Conservation (phyloP, 2,329 filamentous ascomycete genomes). For the Penicillium paneum region DNA sequence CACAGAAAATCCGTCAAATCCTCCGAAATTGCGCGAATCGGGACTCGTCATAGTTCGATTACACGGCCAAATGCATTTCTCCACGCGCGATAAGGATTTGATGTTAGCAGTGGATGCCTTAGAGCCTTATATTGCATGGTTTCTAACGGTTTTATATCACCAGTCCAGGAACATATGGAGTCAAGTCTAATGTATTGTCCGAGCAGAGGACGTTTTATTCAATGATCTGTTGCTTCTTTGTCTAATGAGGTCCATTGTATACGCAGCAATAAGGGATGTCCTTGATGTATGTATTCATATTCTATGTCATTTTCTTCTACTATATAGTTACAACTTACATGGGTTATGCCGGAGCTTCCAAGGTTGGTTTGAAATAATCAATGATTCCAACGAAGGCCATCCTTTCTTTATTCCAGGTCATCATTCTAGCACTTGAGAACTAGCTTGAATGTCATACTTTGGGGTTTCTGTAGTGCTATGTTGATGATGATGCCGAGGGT, state of each 20-base stretch:
- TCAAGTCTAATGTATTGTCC: too few relatives aligned
- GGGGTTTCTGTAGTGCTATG: background rate
- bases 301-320: too few relatives aligned
- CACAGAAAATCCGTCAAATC: background rate
- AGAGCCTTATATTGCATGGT: background rate
- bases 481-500: background rate
- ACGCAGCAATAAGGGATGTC: background rate
- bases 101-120: background rate
- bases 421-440: background rate
- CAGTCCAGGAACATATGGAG: too few relatives aligned
- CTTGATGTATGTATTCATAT: too few relatives aligned
- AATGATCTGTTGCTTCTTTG: too few relatives aligned
- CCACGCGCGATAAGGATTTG: constrained; percentile 1
- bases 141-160: too few relatives aligned
- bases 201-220: too few relatives aligned
- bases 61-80: background rate
- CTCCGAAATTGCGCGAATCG: background rate
- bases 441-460: background rate
- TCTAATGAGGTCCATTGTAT: background rate
- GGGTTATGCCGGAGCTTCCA: too few relatives aligned
- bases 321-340: too few relatives aligned
- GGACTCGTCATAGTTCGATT: background rate
- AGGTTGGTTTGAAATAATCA: too few relatives aligned
- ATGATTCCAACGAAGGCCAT: background rate
- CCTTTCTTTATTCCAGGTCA: background rate